Conservation (phyloP, 805 yeast genomes). For the Wickerhamiella parazyma region DNA sequence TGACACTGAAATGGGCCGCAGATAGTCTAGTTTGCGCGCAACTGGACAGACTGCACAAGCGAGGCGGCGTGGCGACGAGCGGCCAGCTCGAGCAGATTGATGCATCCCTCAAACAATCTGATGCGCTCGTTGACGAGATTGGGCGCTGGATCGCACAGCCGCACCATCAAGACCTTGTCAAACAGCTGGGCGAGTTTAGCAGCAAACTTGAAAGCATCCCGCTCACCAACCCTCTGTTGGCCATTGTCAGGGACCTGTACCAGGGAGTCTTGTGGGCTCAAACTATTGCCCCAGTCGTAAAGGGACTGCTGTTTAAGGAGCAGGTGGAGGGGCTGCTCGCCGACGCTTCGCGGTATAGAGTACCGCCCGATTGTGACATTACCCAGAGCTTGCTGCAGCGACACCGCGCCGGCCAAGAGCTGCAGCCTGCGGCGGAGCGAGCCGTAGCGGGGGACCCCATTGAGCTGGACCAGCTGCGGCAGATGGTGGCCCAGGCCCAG, state of each 20-base stretch:
- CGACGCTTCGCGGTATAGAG: not conserved
- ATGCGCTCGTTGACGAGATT: not conserved
- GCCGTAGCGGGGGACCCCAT: not conserved
- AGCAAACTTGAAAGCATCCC: not conserved
- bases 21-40: too few relatives aligned
- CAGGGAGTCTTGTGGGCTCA: not conserved
- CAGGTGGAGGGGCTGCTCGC: not conserved
- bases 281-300: not conserved
- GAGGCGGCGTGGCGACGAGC: not conserved
- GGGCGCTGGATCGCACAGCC: not conserved
- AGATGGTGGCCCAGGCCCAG: not conserved
- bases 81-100: not conserved
- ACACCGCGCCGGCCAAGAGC: not conserved
- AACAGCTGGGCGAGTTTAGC: not conserved
- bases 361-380: not conserved
- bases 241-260: not conserved
- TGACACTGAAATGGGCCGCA: too few relatives aligned
- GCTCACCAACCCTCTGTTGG: not conserved
- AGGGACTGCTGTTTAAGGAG: not conserved
- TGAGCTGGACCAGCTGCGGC: not conserved
- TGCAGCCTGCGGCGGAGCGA: constrained; percentile 1
- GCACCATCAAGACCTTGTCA: not conserved
- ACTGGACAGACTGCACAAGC: too few relatives aligned
- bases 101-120: not conserved
- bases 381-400: not conserved